Percentiles rank a stretch among this genome's conserved stretches.
Conservation (phyloP, 1,284 basidiomycete genomes). For the Leccinum subspadiceum region DNA sequence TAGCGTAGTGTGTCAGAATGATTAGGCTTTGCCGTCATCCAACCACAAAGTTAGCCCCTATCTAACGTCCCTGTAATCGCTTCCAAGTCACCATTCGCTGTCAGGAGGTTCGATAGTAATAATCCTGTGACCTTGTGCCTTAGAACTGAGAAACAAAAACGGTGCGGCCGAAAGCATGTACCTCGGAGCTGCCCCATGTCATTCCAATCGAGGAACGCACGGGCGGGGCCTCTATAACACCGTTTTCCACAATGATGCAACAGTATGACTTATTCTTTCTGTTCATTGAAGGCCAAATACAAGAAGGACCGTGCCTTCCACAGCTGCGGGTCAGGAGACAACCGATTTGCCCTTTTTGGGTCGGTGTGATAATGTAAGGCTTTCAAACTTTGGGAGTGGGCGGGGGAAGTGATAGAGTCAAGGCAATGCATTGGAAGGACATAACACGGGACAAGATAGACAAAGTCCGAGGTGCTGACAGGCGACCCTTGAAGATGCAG, state of each 20-base stretch:
- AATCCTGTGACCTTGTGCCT: slow-evolving; percentile 6
- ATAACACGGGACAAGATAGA: background rate
- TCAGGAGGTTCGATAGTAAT: slow-evolving; percentile 10
- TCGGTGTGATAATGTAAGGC: background rate
- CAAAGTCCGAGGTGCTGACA: background rate
- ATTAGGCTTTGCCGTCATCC: slow-evolving; percentile 2
- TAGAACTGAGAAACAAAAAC: slow-evolving; percentile 2
- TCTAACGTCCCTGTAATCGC: slow-evolving; percentile 4
- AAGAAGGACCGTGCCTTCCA: slow-evolving; percentile 5
- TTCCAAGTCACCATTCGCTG: background rate
- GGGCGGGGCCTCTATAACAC: slow-evolving; percentile 20
- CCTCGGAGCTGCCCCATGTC: slow-evolving; percentile 2
- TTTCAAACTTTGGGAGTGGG: background rate
- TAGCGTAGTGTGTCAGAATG: background rate
- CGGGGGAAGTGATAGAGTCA: background rate
- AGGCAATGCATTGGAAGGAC: slow-evolving; percentile 5
- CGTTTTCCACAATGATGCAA: slow-evolving; percentile 7
- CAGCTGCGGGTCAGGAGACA: slow-evolving; percentile 6
- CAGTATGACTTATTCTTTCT: slow-evolving; percentile 1
- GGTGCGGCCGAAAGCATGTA: slow-evolving; percentile 11
- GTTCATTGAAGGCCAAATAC: slow-evolving; percentile 8
- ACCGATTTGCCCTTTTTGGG: slow-evolving; percentile 9
- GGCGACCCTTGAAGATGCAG: background rate
- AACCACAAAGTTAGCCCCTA: slow-evolving; percentile 15
- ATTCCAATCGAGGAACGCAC: slow-evolving; percentile 5